Conservation (phyloP, 805 yeast genomes). For the Pichia occidentalis region DNA sequence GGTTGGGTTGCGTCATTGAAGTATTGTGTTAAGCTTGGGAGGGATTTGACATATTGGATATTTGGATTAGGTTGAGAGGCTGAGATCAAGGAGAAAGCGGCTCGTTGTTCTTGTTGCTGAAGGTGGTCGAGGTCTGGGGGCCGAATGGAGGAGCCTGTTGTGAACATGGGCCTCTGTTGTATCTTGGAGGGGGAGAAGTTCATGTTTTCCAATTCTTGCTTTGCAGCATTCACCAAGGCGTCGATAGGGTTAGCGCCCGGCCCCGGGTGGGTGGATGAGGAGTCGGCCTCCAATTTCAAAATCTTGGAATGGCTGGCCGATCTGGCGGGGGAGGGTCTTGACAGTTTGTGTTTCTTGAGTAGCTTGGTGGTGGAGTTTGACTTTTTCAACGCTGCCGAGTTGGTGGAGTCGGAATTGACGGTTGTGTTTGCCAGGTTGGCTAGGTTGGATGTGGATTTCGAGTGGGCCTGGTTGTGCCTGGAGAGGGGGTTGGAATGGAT, state of each 20-base stretch:
- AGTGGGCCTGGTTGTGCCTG: conserved; percentile 23
- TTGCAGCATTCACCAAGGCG: conserved; percentile 47
- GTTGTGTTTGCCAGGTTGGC: conserved; percentile 21
- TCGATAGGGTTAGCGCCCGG: conserved; percentile 30
- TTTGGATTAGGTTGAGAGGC: conserved; percentile 14
- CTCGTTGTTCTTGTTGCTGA: background rate
- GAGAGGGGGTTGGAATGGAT: conserved; percentile 59
- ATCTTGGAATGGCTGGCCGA: conserved; percentile 20
- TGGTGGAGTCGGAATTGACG: background rate
- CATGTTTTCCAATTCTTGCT: conserved; percentile 44
- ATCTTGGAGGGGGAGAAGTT: conserved; percentile 29
- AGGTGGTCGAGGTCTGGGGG: conserved; percentile 8
- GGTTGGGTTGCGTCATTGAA: conserved; percentile 25
- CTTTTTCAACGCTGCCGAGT: conserved; percentile 4
- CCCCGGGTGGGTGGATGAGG: background rate
- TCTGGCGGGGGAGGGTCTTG: conserved; percentile 27
- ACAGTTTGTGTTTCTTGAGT: conserved; percentile 4
- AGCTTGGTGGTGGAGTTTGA: conserved; percentile 15
- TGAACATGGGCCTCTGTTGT: conserved; percentile 15
- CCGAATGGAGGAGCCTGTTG: conserved; percentile 18
- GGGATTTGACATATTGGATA: conserved; percentile 39
- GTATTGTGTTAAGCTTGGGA: conserved; percentile 47
- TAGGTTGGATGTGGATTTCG: conserved; percentile 7
- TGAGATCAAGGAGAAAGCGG: conserved; percentile 13
- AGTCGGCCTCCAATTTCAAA: conserved; percentile 9